These are phyloP conservation scores for Cyathus striatus DNA, from an alignment of 768 basidiomycete genomes.

Conservation along the genomic window DNA sequence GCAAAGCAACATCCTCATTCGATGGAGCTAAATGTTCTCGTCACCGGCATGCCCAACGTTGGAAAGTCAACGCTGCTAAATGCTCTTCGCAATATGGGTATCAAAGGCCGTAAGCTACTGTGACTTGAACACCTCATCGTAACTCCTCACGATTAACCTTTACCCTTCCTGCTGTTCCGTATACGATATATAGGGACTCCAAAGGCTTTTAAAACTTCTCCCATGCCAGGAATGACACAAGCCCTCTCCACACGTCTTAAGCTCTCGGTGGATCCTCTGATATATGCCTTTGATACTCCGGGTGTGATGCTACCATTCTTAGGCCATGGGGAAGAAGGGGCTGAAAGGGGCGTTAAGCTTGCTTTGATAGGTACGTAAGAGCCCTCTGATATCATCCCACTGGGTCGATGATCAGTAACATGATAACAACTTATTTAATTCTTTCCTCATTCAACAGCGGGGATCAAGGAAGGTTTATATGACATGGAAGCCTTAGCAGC, in stretches of 20 bases:
- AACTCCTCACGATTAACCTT: neutral
- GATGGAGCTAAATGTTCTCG: constrained; percentile 81
- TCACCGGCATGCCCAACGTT: constrained; percentile 98
- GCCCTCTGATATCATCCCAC: constrained; percentile 1
- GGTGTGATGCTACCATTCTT: constrained; percentile 97
- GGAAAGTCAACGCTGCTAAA: constrained; percentile 96
- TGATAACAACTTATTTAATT: constrained; percentile 7
- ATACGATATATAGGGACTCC: constrained; percentile 48
- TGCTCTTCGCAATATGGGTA: constrained; percentile 80
- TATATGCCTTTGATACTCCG: constrained; percentile 94
- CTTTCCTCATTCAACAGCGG: constrained; percentile 47
- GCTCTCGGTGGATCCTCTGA: constrained; percentile 70
- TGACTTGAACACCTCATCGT: too few relatives aligned
- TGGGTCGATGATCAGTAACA: neutral
- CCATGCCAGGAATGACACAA: constrained; percentile 87
- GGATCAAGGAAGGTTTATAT: constrained; percentile 91
- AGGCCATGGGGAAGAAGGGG: constrained; percentile 78
- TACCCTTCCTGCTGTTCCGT: neutral
- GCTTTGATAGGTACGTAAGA: constrained; percentile 83
- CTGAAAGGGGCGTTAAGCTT: constrained; percentile 89
- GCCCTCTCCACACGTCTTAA: constrained; percentile 86
- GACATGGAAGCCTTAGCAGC: constrained; percentile 79
- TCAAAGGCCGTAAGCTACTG: constrained; percentile 71
- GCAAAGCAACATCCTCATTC: constrained; percentile 65
- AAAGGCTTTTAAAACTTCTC: constrained; percentile 86